Evolutionary conservation across 2,329 filamentous ascomycete genomes (phyloP).

Genomic region (Arthrobotrys sphaeroides): DNA sequence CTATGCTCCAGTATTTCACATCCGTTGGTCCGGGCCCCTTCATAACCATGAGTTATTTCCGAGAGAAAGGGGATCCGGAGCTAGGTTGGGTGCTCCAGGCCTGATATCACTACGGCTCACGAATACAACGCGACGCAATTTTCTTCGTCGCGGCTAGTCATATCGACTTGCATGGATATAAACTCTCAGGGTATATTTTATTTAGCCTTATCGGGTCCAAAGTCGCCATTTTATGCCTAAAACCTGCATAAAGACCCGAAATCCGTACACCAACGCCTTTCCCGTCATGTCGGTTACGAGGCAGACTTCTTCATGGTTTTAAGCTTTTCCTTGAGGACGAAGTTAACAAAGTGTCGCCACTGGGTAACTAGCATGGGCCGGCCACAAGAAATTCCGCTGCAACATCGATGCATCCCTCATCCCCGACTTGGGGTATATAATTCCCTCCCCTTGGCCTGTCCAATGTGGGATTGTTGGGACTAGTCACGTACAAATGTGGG

Average conservation of each 20-base stretch:
- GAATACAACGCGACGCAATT: conserved; percentile 10
- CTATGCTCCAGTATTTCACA: background rate
- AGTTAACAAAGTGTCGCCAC: too few species aligned
- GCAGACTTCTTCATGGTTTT: background rate
- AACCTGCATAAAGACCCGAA: background rate
- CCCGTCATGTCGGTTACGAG: background rate
- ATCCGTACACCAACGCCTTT: conserved; percentile 13
- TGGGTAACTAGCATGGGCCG: background rate
- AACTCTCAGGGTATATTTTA: conserved; percentile 27
- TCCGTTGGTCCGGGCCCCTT: conserved; percentile 17
- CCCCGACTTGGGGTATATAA: background rate
- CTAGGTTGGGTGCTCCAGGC: too few species aligned
- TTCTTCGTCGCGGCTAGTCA: background rate
- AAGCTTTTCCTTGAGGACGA: background rate
- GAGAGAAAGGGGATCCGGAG: background rate
- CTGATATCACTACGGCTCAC: too few species aligned
- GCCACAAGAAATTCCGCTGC: conserved; percentile 24
- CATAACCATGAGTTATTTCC: conserved; percentile 27
- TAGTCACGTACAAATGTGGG: conserved; percentile 3
- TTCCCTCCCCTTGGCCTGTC: background rate
- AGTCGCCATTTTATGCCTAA: conserved; percentile 19
- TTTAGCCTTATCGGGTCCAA: conserved; percentile 38
- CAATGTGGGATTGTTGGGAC: conserved; percentile 1
- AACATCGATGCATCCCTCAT: conserved; percentile 20
- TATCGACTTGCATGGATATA: background rate